Evolutionary conservation across 2,329 filamentous ascomycete genomes (phyloP).

Genomic region (Microdochium trichocladiopsis): DNA sequence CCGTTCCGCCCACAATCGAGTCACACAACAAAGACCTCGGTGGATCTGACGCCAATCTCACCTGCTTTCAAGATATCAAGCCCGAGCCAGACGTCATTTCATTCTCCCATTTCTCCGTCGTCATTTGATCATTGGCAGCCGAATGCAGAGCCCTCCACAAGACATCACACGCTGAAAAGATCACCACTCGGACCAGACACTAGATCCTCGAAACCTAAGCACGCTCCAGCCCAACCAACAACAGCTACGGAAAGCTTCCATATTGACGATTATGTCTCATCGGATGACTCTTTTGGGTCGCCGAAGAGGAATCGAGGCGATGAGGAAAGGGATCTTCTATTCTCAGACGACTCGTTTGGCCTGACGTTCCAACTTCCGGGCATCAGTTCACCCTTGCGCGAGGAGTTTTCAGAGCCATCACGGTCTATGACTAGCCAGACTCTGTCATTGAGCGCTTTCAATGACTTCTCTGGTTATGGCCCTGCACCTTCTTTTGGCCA

Average conservation of each 20-base stretch:
- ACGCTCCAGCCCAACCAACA: neutral
- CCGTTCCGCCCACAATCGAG: constrained; percentile 31
- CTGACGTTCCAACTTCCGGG: constrained; percentile 10
- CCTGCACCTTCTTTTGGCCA: neutral
- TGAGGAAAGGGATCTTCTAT: constrained; percentile 18
- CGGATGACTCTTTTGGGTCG: constrained; percentile 11
- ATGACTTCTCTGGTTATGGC: neutral
- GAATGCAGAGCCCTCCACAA: constrained; percentile 1
- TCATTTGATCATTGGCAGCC: constrained; percentile 4
- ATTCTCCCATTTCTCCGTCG: neutral
- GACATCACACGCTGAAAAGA: neutral
- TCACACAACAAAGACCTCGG: constrained; percentile 36
- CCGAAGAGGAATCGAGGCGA: constrained; percentile 10
- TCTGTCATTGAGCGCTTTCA: neutral
- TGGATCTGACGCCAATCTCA: constrained; percentile 25
- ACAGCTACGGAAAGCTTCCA: constrained; percentile 7
- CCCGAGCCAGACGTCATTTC: constrained; percentile 5
- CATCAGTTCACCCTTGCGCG: neutral
- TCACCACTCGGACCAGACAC: neutral
- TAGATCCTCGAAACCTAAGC: constrained; percentile 1
- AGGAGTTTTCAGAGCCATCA: neutral
- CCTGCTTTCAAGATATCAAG: constrained; percentile 8
- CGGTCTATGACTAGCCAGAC: neutral
- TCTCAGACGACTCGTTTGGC: constrained; percentile 13
- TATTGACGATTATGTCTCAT: constrained; percentile 13